Evolutionary conservation across 305 asterid genomes (phyloP).

Genomic region (Rubia peregrina): DNA sequence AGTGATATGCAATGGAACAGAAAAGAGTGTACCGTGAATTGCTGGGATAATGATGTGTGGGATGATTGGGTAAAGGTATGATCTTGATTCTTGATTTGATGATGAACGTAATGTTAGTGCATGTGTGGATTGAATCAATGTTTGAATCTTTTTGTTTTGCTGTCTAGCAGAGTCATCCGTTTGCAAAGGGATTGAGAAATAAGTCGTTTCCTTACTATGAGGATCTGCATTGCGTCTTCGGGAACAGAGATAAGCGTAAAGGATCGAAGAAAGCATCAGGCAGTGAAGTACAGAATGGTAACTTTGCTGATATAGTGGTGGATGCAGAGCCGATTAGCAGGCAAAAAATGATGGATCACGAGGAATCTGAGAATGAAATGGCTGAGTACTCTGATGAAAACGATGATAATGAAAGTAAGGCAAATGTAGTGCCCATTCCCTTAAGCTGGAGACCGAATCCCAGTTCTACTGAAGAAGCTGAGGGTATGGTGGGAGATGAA

Average conservation of each 20-base stretch:
- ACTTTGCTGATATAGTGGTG: background rate
- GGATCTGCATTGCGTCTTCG: conserved; percentile 3
- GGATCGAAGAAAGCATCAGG: background rate
- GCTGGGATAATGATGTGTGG: conserved; percentile 11
- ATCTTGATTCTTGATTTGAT: background rate
- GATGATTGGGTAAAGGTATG: conserved; percentile 8
- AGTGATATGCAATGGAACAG: conserved; percentile 13
- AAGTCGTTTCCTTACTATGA: conserved; percentile 13
- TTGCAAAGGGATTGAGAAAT: conserved; percentile 11
- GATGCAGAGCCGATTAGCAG: background rate
- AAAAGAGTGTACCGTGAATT: background rate
- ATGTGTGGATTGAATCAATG: background rate
- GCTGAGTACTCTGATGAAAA: background rate
- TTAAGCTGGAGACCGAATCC: background rate
- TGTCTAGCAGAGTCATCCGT: background rate
- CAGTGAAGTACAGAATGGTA: background rate
- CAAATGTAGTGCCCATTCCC: background rate
- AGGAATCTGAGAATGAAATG: background rate
- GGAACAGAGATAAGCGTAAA: conserved; percentile 1
- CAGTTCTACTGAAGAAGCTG: background rate
- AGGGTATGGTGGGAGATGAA: conserved; percentile 6
- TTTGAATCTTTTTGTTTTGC: background rate
- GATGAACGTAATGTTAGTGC: background rate
- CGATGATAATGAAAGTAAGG: background rate
- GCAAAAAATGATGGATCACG: background rate